Base-by-base conservation (phyloP, 768 basidiomycete genomes). In the Kondoa malvinella region DNA sequence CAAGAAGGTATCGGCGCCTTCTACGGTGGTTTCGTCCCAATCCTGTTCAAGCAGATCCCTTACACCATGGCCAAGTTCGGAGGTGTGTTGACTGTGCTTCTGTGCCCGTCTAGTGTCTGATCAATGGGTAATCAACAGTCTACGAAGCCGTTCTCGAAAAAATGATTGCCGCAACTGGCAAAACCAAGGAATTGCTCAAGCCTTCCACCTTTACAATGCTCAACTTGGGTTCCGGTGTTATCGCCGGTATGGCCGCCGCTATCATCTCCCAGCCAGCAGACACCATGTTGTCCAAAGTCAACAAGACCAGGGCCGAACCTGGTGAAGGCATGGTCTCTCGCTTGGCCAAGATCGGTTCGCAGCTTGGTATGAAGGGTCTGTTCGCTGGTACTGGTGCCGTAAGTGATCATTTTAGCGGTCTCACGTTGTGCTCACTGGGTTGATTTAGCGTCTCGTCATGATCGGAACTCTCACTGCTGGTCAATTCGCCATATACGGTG, bases 161-260 rank as follows among this genome's bases (percentile, higher is more conserved):
- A 76, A 87, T 65, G 68, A 26, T 29, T 68, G 30, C 64, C 61
- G 16, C 30, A 34, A 89, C 89, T 78, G 78, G 83, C 2, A 70
- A 72, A 33, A 63, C 56, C 32, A 60, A 65, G 40, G 66, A 63
- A 29, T 57, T 33, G 34, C 57, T 75, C 27, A 57, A 66, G 16
- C 34, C 65, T 0, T 32, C 66, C 40, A 27, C 57, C 31, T 56
- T 26, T n/a, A 61, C 34, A 17, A 66, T 58, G 8, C 65, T 75
- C 67, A 73, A 69, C 15, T 68, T 75, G 30, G 71, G 66, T 0
- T 74, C 73, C 64, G 74, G 74, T 69, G 31, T 75, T 58, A 68
- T 68, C 0, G 73, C 74, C 17, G 92, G 92, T 86, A 85, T 95
- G 75, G 84, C 94, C 76, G 92, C 90, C 77, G 92, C 92, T 50